Base-by-base conservation (phyloP, 257 asterid species). In the Plantago major region DNA sequence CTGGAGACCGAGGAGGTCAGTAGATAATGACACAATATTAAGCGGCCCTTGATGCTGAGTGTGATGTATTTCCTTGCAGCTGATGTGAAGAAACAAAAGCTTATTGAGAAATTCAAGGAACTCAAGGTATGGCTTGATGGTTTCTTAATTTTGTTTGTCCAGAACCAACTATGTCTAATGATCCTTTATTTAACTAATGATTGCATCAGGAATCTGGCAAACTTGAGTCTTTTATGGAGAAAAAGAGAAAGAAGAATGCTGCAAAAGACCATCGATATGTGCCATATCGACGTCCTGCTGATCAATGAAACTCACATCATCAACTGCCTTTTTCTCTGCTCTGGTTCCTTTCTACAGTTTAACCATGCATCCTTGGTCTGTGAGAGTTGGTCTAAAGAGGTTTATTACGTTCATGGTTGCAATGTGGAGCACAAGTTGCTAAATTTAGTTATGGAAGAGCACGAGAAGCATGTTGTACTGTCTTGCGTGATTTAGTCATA, bases 191-290 rank as follows among this genome's bases (percentile, higher is more conserved):
- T 3, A 51, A 22, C 11, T 46, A 58, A 17, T 70, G 18, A 65
- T 18, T 63, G 55, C 48, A 71, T 68, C 79, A 89, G 95, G 90
- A 70, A 19, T 66, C 89, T 46, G 96, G 96, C 37, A 89, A 93
- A 80, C 82, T 89, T 6, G 96, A 93, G 68, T 58, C 97, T 1
- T 93, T 74, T 68, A 82, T 89, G 0, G 95, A 89, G 84, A 93
- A 84, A 68, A 87, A 69, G 85, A 79, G 97, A 45, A 81, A 73
- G 80, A 93, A 79, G 71, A 93, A 93, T 66, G 94, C 96, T 58
- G 72, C 95, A 3, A 89, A 93, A 81, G 97, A 93, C 71, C 97
- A 83, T 73, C 73, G 92, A 64, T 89, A 63, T 63, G 69, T 93
- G 67, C 99, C 97, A 22, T 93, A 93, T 77, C 85, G 94, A 55